Percentiles rank a stretch among this genome's conserved stretches.
Evolutionary conservation across 495 filamentous ascomycete species (phyloP).

Genomic region (Lasiosphaeria miniovina): DNA sequence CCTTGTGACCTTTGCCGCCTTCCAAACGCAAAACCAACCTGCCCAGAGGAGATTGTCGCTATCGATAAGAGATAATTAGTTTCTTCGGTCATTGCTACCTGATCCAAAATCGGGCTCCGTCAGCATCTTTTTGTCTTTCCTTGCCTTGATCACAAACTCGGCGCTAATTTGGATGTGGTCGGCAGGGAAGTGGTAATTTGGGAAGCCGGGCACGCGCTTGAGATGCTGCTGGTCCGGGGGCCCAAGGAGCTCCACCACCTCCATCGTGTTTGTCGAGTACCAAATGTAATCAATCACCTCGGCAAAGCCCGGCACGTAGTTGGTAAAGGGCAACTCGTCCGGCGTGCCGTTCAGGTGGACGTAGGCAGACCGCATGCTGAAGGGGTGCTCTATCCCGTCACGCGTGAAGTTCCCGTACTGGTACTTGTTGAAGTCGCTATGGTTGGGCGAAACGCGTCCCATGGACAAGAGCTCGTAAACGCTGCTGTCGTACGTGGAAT

Average conservation of each 20-base stretch:
- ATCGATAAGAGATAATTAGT: slow-evolving; percentile 4
- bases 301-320: slow-evolving; percentile 88
- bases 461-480: slow-evolving; percentile 84
- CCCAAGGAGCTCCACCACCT: slow-evolving; percentile 82
- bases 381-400: slow-evolving; percentile 89
- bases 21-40: slow-evolving; percentile 8
- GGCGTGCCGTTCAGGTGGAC: slow-evolving; percentile 58
- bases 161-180: slow-evolving; percentile 92
- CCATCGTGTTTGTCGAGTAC: slow-evolving; percentile 89
- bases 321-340: slow-evolving; percentile 87
- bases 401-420: slow-evolving; percentile 87
- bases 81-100: slow-evolving; percentile 19
- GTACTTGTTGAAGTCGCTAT: slow-evolving; percentile 68
- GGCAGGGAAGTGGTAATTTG: slow-evolving; percentile 95
- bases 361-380: slow-evolving; percentile 88
- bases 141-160: slow-evolving; percentile 84
- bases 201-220: slow-evolving; percentile 86
- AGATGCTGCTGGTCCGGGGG: slow-evolving; percentile 90
- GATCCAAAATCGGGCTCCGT: slow-evolving; percentile 34
- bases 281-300: slow-evolving; percentile 96
- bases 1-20: slow-evolving; percentile 7
- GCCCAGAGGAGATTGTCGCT: slow-evolving; percentile 6
- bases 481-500: slow-evolving; percentile 77
- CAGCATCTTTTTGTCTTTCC: slow-evolving; percentile 73
- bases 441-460: slow-evolving; percentile 67